A percentile compares a stretch with the other conserved stretches of the same genome.
Evolutionary conservation across 2,329 filamentous ascomycete genomes (phyloP).

Genomic region (Dothiorella sarmentorum): DNA sequence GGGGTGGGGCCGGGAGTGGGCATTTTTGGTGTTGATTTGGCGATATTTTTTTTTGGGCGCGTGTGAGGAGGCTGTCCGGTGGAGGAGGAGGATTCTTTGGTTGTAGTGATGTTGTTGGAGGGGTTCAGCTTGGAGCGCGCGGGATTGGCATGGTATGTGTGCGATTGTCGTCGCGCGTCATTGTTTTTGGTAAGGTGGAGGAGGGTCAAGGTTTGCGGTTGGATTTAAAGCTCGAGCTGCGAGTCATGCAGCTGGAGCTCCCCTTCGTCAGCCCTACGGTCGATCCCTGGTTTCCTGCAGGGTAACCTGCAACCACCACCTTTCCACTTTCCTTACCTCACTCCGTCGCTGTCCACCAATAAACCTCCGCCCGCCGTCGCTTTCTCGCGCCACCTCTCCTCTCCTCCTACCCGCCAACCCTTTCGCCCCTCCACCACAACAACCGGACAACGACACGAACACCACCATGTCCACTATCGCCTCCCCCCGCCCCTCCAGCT

Average conservation of each 20-base stretch:
- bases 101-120: not conserved
- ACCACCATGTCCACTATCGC: conserved; percentile 56
- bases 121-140: not conserved
- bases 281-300: conserved; percentile 3
- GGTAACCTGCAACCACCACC: not conserved
- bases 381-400: too few species aligned
- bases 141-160: not conserved
- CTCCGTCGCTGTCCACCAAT: too few species aligned
- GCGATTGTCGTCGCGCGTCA: not conserved
- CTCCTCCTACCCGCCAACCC: too few species aligned
- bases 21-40: conserved; percentile 44
- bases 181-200: not conserved
- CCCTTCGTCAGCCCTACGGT: conserved; percentile 17
- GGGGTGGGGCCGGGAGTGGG: conserved; percentile 34
- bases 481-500: conserved; percentile 58
- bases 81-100: not conserved
- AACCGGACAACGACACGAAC: not conserved
- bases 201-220: not conserved
- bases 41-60: too few species aligned
- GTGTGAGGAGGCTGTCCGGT: not conserved
- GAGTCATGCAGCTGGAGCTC: conserved; percentile 17
- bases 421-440: not conserved
- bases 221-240: not conserved
- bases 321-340: not conserved
- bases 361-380: too few species aligned